Evolutionary conservation across 176 grass and related monocot genomes (phyloP).

Genomic region (Oryza punctata): DNA sequence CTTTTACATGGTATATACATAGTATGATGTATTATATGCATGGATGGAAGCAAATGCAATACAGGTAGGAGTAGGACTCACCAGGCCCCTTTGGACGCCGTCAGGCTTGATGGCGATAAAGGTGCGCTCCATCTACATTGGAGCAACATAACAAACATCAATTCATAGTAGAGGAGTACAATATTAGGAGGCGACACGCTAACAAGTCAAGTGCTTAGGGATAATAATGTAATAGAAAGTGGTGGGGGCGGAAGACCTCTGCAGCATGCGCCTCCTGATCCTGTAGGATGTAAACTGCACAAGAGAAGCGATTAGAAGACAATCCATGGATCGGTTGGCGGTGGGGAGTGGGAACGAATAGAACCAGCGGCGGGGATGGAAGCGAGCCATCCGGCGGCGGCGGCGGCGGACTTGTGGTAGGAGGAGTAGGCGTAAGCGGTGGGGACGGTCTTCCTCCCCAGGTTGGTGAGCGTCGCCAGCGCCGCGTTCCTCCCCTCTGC

Average conservation of each 20-base stretch:
- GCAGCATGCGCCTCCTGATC: conserved; percentile 82
- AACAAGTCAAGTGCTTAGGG: no score
- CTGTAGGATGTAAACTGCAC: conserved; percentile 75
- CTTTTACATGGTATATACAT: neutral
- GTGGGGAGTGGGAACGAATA: neutral
- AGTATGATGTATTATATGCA: no score
- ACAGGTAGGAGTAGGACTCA: neutral
- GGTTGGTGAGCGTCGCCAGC: conserved; percentile 50
- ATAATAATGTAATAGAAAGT: no score
- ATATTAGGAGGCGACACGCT: no score
- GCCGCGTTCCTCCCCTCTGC: conserved; percentile 66
- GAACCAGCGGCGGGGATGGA: conserved; percentile 70
- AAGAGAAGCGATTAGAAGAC: no score
- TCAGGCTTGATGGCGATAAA: conserved; percentile 98
- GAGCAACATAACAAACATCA: neutral
- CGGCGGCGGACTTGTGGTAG: conserved; percentile 43
- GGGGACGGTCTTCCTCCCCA: conserved; percentile 53
- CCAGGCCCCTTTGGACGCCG: conserved; percentile 94
- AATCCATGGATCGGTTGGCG: neutral
- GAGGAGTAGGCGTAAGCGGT: conserved; percentile 60
- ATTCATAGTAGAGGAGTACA: no score
- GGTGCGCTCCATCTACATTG: conserved; percentile 73
- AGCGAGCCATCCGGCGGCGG: conserved; percentile 48
- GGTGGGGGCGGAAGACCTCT: conserved; percentile 41
- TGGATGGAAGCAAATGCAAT: no score